Evolutionary conservation across 306 rosid species (phyloP).

Genomic region (Argentina anserina): DNA sequence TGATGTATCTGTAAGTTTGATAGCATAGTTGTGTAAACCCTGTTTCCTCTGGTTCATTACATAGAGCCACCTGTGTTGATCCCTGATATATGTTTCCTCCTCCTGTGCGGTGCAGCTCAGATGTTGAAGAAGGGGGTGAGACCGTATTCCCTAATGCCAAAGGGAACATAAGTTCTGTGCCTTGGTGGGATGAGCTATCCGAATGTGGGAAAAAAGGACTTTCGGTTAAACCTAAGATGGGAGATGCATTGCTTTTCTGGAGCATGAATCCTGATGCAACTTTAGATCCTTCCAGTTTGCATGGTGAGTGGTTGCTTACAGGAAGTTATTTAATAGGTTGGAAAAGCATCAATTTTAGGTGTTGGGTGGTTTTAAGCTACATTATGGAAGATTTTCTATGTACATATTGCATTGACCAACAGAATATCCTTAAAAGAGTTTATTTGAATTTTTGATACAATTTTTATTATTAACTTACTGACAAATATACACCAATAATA

Average conservation of each 20-base stretch:
- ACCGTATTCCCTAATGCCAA: constrained; percentile 97
- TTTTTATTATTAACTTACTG: background rate
- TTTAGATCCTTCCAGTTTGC: constrained; percentile 91
- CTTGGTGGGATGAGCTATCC: constrained; percentile 97
- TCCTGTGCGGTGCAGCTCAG: constrained; percentile 59
- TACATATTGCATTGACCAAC: background rate
- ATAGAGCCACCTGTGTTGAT: constrained; percentile 11
- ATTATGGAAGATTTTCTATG: background rate
- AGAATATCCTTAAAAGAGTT: background rate
- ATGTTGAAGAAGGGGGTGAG: constrained; percentile 99
- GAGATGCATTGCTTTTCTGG: constrained; percentile 98
- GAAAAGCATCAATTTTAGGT: background rate
- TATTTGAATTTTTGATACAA: background rate
- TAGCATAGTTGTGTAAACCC: constrained; percentile 10
- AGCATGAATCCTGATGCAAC: constrained; percentile 97
- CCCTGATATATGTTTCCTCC: constrained; percentile 14
- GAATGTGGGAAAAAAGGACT: constrained; percentile 91
- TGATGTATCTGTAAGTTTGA: constrained; percentile 93
- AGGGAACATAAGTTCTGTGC: constrained; percentile 86
- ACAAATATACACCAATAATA: background rate
- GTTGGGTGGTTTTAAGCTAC: background rate
- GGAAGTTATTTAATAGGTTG: background rate
- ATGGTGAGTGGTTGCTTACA: constrained; percentile 51
- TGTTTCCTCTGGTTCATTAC: constrained; percentile 14
- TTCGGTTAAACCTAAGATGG: constrained; percentile 90